Base-by-base conservation (phyloP, 2,329 filamentous ascomycete species). In the Fusarium praegraminearum region DNA sequence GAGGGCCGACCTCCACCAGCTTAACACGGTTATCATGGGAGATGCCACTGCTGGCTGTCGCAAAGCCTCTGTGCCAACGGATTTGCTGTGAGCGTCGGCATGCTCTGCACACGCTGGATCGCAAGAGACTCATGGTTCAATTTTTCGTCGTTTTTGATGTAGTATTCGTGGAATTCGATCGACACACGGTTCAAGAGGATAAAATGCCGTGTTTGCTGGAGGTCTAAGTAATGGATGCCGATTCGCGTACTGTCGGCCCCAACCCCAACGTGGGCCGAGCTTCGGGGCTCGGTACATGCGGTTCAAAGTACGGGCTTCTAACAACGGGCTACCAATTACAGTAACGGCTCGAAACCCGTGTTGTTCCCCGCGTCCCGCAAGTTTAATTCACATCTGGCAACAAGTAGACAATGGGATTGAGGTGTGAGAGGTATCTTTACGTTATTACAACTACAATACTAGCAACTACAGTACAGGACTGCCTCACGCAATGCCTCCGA, bases 1-100 rank as follows among this genome's bases (percentile, higher is more conserved):
- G 86, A 35, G 93, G 93, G 11, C 92, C 93, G 67, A 97, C 93
- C 82, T 97, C 93, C 66, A 96, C 90, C 40, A 97, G 89, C 79
- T 84, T 86, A 65, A 89, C 85, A 62, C 75, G 78, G 75, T 82
- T 84, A 76, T 83, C 81, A 62, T 76, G 73, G 47, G 75, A 66
- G 32, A 70, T 67, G 43, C 67, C 65, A 41, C 67, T 67, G 44
- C 74, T 78, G 38, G 81, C 79, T n/a, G 82, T 83, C 49, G 82
- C 81, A 64, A 83, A 78, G 45, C 77, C 75, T 51, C 82, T 76
- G 47, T 76, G 74, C 58, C 74, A 70, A 24, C 72, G 74, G 46
- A 73, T 63, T 58, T 76, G 76, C 9, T 75, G 76, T 7, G 78
- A 75, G 47, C 77, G 77, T 52, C 77, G 76, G 68, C 81, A 83